phyloP scores from a whole-genome alignment of 169 alveolate genomes.

The Blepharisma undulans region DNA sequence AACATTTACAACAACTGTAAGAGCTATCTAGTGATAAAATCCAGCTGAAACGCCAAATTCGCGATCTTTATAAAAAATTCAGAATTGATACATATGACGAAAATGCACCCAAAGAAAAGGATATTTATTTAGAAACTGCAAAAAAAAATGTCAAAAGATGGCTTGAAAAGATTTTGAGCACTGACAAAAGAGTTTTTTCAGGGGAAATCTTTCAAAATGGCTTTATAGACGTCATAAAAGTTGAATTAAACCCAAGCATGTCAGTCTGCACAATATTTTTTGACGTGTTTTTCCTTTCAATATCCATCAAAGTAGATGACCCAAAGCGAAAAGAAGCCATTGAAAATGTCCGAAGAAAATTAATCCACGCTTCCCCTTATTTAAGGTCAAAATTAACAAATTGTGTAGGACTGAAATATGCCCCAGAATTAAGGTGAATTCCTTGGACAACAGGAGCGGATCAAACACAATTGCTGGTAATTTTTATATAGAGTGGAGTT shows the following conservation, averaged over 20 bases:
- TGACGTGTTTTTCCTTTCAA: neutral
- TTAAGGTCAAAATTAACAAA: neutral
- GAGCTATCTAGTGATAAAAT: neutral
- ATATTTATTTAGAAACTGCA: neutral
- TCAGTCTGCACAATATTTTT: neutral
- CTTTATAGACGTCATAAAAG: neutral
- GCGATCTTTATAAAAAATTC: slow-evolving; percentile 7
- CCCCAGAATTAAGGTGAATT: slow-evolving; percentile 10
- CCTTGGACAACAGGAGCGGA: neutral
- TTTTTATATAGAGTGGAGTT: neutral
- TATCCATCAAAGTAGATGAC: neutral
- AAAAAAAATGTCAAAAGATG: neutral
- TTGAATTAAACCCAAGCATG: neutral
- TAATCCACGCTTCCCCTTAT: slow-evolving; percentile 19
- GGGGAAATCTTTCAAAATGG: neutral
- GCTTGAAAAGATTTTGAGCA: neutral
- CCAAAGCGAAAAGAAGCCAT: neutral
- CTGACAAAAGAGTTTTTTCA: neutral
- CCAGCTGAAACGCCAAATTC: neutral
- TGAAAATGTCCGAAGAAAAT: slow-evolving; percentile 4
- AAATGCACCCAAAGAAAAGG: neutral
- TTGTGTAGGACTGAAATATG: slow-evolving; percentile 21
- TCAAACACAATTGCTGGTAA: neutral
- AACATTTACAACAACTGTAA: neutral
- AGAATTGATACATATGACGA: neutral